Evolutionary conservation across 2,329 filamentous ascomycete species (phyloP).

Genomic region (Fusarium nematophilum): DNA sequence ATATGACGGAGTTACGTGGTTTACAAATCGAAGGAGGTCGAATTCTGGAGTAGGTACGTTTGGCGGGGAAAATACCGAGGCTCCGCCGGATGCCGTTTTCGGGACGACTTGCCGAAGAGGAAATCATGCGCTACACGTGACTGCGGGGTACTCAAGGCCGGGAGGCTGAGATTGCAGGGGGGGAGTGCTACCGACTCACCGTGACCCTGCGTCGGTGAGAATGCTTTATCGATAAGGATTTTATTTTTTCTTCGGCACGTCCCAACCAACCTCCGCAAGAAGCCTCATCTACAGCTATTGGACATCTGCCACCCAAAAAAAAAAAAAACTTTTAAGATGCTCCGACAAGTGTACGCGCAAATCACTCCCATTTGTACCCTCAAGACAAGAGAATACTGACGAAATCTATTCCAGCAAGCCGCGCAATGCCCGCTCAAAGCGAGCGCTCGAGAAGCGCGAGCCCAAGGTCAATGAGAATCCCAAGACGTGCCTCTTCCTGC

Average conservation of each 20-base stretch:
- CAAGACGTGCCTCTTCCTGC: conserved; percentile 89
- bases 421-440: conserved; percentile 87
- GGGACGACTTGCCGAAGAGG: conserved; percentile 24
- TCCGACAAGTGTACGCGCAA: conserved; percentile 60
- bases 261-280: conserved; percentile 22
- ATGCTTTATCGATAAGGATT: conserved; percentile 50
- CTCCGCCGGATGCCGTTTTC: conserved; percentile 36
- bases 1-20: conserved; percentile 13
- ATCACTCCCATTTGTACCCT: background rate
- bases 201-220: conserved; percentile 15
- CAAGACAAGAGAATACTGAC: background rate
- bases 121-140: conserved; percentile 47
- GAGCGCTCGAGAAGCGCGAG: conserved; percentile 91
- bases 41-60: conserved; percentile 26
- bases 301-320: conserved; percentile 10
- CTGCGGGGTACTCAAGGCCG: conserved; percentile 42
- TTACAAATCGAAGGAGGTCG: conserved; percentile 31
- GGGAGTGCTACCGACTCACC: conserved; percentile 1
- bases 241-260: conserved; percentile 43
- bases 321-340: conserved; percentile 51
- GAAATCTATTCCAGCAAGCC: conserved; percentile 60
- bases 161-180: conserved; percentile 1
- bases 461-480: conserved; percentile 91
- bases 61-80: conserved; percentile 47
- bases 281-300: conserved; percentile 25